A percentile compares a stretch with the other conserved stretches of the same genome.
These are phyloP conservation scores for Heracleum sosnowskyi DNA, from an alignment of 129 eudicot species.

Conservation along the genomic window DNA sequence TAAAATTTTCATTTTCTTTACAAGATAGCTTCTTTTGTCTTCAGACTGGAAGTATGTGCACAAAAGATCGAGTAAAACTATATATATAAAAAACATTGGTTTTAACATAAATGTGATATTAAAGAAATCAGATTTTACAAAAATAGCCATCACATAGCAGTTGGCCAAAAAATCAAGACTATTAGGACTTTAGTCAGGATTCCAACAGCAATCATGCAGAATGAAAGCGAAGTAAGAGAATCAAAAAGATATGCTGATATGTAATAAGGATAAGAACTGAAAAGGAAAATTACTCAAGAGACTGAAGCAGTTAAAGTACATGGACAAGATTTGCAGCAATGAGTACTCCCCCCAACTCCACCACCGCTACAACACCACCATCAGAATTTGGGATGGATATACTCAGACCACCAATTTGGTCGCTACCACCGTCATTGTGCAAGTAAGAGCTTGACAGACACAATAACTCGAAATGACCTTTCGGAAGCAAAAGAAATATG, in stretches of 20 bases:
- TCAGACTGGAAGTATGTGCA: neutral
- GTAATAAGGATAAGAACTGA: neutral
- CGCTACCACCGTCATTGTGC: conserved; percentile 14
- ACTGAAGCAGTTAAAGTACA: conserved; percentile 16
- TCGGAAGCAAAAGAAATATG: conserved; percentile 2
- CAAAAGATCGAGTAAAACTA: neutral
- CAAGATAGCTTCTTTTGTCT: neutral
- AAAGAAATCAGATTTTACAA: neutral
- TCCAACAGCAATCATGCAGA: neutral
- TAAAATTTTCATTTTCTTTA: neutral
- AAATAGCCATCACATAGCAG: no score
- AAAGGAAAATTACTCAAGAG: neutral
- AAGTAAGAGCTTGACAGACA: conserved; percentile 33
- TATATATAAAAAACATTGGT: neutral
- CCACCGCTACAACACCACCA: conserved; percentile 49
- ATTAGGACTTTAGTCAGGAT: neutral
- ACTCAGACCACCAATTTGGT: conserved; percentile 30
- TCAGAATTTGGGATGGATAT: conserved; percentile 37
- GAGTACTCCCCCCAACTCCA: conserved; percentile 36
- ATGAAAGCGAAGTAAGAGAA: neutral
- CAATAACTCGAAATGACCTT: conserved; percentile 43
- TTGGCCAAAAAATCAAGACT: neutral
- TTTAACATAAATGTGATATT: neutral
- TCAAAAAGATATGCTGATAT: neutral
- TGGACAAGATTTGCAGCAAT: conserved; percentile 45